A percentile compares a stretch with the other conserved stretches of the same genome.
Conservation (phyloP, 1,284 basidiomycete genomes). For the Cryptococcus amylolentus region DNA sequence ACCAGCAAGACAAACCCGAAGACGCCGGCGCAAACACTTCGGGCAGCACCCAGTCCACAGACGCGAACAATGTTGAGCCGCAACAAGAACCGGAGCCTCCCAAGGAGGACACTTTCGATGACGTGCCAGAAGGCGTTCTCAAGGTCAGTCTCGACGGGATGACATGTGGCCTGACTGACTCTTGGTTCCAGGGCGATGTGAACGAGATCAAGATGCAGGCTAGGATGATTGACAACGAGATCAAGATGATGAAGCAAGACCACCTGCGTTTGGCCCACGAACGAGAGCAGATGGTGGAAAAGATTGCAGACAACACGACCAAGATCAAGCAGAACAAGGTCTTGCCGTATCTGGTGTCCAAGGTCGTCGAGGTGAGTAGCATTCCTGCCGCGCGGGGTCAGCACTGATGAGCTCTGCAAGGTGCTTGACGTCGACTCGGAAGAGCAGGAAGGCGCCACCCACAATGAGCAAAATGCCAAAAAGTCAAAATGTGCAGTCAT, state of each 20-base stretch:
- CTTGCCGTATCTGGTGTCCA: constrained; percentile 94
- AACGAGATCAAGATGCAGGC: constrained; percentile 84
- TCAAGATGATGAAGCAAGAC: constrained; percentile 95
- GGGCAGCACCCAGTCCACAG: neutral
- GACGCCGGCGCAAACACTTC: neutral
- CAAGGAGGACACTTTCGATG: constrained; percentile 44
- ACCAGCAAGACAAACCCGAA: constrained; percentile 14
- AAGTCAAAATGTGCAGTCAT: constrained; percentile 98
- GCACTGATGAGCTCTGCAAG: constrained; percentile 50
- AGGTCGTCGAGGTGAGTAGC: constrained; percentile 80
- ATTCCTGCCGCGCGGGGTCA: neutral
- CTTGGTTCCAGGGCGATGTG: constrained; percentile 54
- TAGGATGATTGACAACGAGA: constrained; percentile 88
- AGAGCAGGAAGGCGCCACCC: constrained; percentile 88
- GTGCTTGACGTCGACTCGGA: constrained; percentile 94
- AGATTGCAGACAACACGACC: constrained; percentile 95
- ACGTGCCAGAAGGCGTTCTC: constrained; percentile 44
- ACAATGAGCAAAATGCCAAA: constrained; percentile 88
- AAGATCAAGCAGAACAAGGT: constrained; percentile 99
- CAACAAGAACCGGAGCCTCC: constrained; percentile 21
- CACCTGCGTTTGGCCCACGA: constrained; percentile 88
- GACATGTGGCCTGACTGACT: too few relatives aligned
- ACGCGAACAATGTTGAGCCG: neutral
- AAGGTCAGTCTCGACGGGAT: constrained; percentile 27
- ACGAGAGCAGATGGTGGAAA: constrained; percentile 93